Evolutionary conservation across 345 rosid species (phyloP), one percentile per base, ranked within the genome.

Genomic region (Heritiera fomes): DNA sequence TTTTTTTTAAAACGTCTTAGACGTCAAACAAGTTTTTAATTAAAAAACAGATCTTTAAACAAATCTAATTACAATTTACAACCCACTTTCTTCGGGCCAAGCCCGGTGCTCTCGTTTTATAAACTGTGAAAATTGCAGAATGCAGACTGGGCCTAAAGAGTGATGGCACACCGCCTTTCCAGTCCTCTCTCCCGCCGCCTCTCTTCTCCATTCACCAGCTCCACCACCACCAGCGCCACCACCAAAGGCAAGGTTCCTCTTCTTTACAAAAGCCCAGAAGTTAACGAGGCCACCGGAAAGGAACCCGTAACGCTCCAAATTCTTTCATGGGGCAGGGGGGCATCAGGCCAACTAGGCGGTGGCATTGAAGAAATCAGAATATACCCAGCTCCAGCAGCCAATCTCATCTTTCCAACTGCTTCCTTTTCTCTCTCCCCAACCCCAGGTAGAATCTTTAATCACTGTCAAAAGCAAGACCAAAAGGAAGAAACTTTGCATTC

Each of bases 291-390:
- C 30, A 78, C 68, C 62, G 53, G 7, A 74, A 64, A 82, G 0
- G 78, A 81, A 7, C 53, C 83, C 18, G 58, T 82, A 28, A 85
- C 89, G 0, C 85, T 93, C 59, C 97, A 95, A 83, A 86, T 93
- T 38, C 81, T 89, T 78, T 93, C 98, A 3, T 95, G 97, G 99
- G 99, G 99, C 67, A 88, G 91, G 81, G 98, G 98, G 15, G 89
- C 92, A 41, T 95, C 97, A 28, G 99, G 98, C 84, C 99, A 95
- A 81, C 91, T 95, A 50, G 98, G 98, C 58, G 97, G 94, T 55
- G 96, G 97, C 88, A 86, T 86, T 40, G 99, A 95, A 78, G 93
- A 92, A 85, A 81, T 82, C 55, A 84, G 93, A 46, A 81, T 93
- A 69, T 91, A 92, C 80, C 99, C 99, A 1, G 83, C 89, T 45